Evolutionary conservation across 2,329 filamentous ascomycete genomes (phyloP), one percentile per base, ranked within the genome.

Genomic region (Fusarium tjaetaba): DNA sequence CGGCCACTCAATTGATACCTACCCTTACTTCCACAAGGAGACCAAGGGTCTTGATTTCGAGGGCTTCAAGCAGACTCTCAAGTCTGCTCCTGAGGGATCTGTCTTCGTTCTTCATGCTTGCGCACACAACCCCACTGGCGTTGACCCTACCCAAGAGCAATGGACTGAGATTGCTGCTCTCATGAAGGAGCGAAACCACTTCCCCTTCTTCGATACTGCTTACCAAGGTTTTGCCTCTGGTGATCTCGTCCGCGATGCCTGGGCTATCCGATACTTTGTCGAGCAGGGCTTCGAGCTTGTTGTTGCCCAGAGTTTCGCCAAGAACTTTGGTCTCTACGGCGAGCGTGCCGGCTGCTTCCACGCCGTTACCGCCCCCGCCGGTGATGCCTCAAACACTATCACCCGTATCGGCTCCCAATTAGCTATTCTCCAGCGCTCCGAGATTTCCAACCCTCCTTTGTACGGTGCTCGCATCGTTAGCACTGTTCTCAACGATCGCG

Each of bases 211-310:
- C 85, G 96, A 99, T 87, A 94, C 91, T 74, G 96, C 96, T 64
- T 99, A 99, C 87, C 96, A 98, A 85, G 96, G 96, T 65, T 99
- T 99, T 82, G 96, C 96, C 7, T 97, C 96, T 2, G 96, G 96
- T 67, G 92, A 97, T 81, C 89, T 98, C 26, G 87, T 89, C 77
- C 90, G 91, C 69, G 96, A 99, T 82, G 94, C 94, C 73, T 95
- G 92, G 87, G 94, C 96, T n/a, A 92, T 99, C 77, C 93, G 94
- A 76, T 94, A 97, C 88, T 99, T 99, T 80, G 87, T 97, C 79
- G 92, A 96, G 80, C 92, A 97, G 82, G 96, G 95, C 73, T 96
- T 97, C 83, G 93, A 95, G 84, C 90, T 97, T 59, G 90, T 94
- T 73, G 89, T 98, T 69, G 94, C 94, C 72, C 96, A 98, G 87